A percentile compares a stretch with the other conserved stretches of the same genome.
phyloP scores from a whole-genome alignment of 805 yeast species.

The Myxozyma lipomycoides region DNA sequence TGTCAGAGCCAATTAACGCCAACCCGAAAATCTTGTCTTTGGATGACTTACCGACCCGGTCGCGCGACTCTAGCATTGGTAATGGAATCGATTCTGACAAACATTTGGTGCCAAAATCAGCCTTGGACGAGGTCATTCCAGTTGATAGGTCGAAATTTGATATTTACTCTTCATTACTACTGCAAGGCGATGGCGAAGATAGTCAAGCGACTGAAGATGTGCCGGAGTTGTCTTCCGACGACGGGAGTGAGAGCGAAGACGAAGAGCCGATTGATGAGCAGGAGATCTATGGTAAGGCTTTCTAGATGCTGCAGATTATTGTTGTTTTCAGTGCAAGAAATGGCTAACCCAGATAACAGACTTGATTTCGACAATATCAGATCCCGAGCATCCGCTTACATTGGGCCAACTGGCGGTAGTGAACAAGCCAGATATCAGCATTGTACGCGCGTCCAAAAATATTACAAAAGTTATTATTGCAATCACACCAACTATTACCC shows the following conservation, averaged over 20 bases:
- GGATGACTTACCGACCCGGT: slow-evolving; percentile 69
- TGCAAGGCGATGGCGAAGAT: slow-evolving; percentile 33
- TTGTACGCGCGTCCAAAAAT: slow-evolving; percentile 54
- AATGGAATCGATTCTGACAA: neutral
- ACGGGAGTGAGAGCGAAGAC: slow-evolving; percentile 29
- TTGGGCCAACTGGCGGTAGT: slow-evolving; percentile 94
- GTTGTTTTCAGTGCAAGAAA: neutral
- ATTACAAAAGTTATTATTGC: slow-evolving; percentile 73
- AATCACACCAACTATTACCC: slow-evolving; percentile 97
- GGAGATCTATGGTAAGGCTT: slow-evolving; percentile 60
- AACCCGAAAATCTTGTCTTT: slow-evolving; percentile 82
- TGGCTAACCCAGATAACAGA: slow-evolving; percentile 36
- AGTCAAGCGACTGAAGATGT: slow-evolving; percentile 6
- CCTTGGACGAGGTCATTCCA: slow-evolving; percentile 20
- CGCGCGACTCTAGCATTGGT: neutral
- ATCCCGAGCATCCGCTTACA: slow-evolving; percentile 96
- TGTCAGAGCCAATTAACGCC: slow-evolving; percentile 85
- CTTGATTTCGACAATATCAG: slow-evolving; percentile 78
- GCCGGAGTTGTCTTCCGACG: slow-evolving; percentile 19
- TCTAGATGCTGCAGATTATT: neutral
- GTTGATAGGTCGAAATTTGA: neutral
- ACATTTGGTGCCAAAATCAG: slow-evolving; percentile 11
- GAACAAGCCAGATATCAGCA: slow-evolving; percentile 72
- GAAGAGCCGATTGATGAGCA: slow-evolving; percentile 70
- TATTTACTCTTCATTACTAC: slow-evolving; percentile 21